Evolutionary conservation across 2,329 filamentous ascomycete genomes (phyloP).

Genomic region (Polytolypa hystricis): DNA sequence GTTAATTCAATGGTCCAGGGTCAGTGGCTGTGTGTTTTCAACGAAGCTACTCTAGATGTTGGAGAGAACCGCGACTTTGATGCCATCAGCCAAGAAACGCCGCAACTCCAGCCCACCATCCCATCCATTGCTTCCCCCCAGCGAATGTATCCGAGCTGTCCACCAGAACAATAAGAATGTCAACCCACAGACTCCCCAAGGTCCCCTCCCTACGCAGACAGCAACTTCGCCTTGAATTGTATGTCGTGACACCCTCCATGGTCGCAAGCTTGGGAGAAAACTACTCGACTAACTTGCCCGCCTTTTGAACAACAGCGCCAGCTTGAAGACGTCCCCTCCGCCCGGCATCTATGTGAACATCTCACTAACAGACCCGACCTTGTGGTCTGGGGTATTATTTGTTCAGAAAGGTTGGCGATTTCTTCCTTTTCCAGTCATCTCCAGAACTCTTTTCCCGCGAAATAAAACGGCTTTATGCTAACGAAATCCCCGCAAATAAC

Average conservation of each 20-base stretch:
- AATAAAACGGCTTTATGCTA: constrained; percentile 5
- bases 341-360: constrained; percentile 79
- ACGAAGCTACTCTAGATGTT: too few species aligned
- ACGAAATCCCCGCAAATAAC: constrained; percentile 2
- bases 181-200: constrained; percentile 26
- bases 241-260: constrained; percentile 24
- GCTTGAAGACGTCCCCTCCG: constrained; percentile 70
- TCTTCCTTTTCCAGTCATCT: constrained; percentile 3
- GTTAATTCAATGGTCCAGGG: too few species aligned
- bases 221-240: constrained; percentile 76
- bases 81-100: too few species aligned
- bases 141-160: too few species aligned
- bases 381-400: constrained; percentile 89
- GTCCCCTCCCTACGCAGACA: constrained; percentile 54
- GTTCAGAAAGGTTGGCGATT: constrained; percentile 61
- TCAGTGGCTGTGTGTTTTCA: too few species aligned
- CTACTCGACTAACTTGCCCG: not conserved
- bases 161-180: too few species aligned
- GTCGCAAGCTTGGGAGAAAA: constrained; percentile 5
- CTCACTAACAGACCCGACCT: constrained; percentile 64
- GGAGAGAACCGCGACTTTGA: too few species aligned
- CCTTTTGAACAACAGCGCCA: constrained; percentile 45
- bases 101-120: too few species aligned
- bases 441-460: not conserved
- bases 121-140: too few species aligned